Evolutionary conservation across 2,329 filamentous ascomycete species (phyloP).

Genomic region (Calonectria ilicicola): DNA sequence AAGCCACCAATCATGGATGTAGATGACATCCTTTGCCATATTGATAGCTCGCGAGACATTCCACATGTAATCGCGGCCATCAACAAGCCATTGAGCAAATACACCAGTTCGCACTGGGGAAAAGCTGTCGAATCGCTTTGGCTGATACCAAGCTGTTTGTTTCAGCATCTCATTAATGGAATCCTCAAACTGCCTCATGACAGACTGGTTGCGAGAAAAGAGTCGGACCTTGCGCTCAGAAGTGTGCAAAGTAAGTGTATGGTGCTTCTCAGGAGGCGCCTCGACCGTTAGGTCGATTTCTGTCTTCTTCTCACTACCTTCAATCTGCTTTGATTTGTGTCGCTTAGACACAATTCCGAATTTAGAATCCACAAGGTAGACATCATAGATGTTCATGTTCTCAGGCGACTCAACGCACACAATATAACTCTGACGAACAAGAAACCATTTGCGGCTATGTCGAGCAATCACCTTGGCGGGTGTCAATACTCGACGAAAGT

Average conservation of each 20-base stretch:
- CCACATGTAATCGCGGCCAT: constrained; percentile 99
- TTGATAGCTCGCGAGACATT: constrained; percentile 96
- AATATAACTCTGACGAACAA: constrained; percentile 97
- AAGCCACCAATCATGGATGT: constrained; percentile 99
- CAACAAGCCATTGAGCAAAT: constrained; percentile 96
- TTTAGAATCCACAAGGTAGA: constrained; percentile 93
- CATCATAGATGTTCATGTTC: constrained; percentile 98
- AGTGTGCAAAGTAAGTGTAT: constrained; percentile 89
- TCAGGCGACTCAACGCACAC: constrained; percentile 98
- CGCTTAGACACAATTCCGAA: constrained; percentile 86
- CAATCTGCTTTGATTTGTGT: constrained; percentile 64
- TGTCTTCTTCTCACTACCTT: constrained; percentile 70
- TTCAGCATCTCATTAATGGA: constrained; percentile 89
- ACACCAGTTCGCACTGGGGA: constrained; percentile 88
- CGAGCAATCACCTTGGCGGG: constrained; percentile 83
- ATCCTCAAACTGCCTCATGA: constrained; percentile 92
- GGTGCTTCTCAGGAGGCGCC: constrained; percentile 69
- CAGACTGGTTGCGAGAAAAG: constrained; percentile 89
- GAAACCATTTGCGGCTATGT: constrained; percentile 95
- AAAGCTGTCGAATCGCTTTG: constrained; percentile 92
- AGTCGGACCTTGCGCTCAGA: constrained; percentile 93
- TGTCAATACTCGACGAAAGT: constrained; percentile 84
- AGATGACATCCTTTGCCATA: constrained; percentile 97
- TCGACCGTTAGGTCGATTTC: constrained; percentile 57
- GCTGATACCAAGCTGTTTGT: constrained; percentile 84